Evolutionary conservation across 2,329 filamentous ascomycete genomes (phyloP).

Genomic region (Cryoendolithus antarcticus): DNA sequence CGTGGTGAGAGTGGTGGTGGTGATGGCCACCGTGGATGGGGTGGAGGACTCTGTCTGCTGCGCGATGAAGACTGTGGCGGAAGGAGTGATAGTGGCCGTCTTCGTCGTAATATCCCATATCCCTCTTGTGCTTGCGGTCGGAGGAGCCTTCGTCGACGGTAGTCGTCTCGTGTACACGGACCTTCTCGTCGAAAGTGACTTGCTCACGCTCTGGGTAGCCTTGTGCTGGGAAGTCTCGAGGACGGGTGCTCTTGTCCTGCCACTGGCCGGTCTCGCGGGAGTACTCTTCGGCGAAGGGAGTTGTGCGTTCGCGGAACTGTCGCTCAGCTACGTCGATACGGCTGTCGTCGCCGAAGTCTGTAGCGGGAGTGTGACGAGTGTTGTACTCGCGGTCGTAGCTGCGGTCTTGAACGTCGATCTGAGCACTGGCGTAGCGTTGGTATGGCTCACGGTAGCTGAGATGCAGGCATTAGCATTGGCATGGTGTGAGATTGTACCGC

Average conservation of each 20-base stretch:
- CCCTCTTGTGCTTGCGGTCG: conserved; percentile 36
- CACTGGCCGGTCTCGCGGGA: conserved; percentile 21
- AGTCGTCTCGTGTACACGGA: conserved; percentile 38
- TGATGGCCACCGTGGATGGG: conserved; percentile 44
- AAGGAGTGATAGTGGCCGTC: conserved; percentile 64
- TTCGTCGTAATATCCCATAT: conserved; percentile 74
- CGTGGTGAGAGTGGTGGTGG: conserved; percentile 37
- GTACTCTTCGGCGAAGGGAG: conserved; percentile 28
- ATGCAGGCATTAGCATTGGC: conserved; percentile 13
- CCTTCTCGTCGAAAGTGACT: conserved; percentile 29
- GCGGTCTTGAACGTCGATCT: conserved; percentile 51
- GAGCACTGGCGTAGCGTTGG: conserved; percentile 49
- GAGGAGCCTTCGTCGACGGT: conserved; percentile 36
- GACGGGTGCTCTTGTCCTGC: conserved; percentile 29
- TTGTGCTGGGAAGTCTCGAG: conserved; percentile 24
- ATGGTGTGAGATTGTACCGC: conserved; percentile 6
- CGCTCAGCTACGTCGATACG: conserved; percentile 45
- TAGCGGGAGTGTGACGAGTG: conserved; percentile 35
- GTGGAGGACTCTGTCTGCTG: conserved; percentile 53
- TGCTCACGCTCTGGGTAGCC: conserved; percentile 27
- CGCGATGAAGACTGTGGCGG: conserved; percentile 57
- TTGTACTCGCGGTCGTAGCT: conserved; percentile 34
- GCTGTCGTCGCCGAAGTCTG: conserved; percentile 41
- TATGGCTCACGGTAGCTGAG: conserved; percentile 44
- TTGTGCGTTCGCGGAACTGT: conserved; percentile 28